phyloP scores from a whole-genome alignment of 2,329 filamentous ascomycete species.

The Corynespora cassiicola region DNA sequence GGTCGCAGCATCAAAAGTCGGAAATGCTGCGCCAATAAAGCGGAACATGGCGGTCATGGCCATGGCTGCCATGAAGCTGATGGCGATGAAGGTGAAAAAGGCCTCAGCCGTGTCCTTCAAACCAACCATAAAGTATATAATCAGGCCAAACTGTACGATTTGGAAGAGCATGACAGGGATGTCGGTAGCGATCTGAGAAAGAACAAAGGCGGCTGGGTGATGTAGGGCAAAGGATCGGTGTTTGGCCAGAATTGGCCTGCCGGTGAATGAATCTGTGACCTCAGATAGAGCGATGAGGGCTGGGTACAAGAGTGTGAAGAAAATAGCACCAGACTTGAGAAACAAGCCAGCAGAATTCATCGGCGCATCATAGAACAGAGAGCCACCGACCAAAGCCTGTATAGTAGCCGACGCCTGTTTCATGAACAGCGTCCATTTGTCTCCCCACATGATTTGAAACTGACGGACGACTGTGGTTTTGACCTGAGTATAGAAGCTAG shows the following conservation, averaged over 20 bases:
- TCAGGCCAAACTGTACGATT: constrained; percentile 42
- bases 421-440: constrained; percentile 66
- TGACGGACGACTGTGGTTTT: constrained; percentile 63
- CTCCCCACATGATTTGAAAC: constrained; percentile 68
- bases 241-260: constrained; percentile 82
- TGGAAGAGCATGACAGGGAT: constrained; percentile 51
- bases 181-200: constrained; percentile 63
- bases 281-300: constrained; percentile 67
- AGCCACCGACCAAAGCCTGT: too few species aligned
- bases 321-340: constrained; percentile 66
- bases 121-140: constrained; percentile 51
- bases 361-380: constrained; percentile 69
- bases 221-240: constrained; percentile 84
- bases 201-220: constrained; percentile 67
- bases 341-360: constrained; percentile 64
- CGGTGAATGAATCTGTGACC: constrained; percentile 62
- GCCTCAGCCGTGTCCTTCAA: constrained; percentile 41
- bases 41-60: constrained; percentile 44
- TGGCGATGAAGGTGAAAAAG: constrained; percentile 50
- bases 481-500: constrained; percentile 48
- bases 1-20: constrained; percentile 59
- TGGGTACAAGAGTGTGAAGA: constrained; percentile 68
- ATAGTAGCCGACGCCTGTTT: constrained; percentile 64
- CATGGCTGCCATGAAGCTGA: constrained; percentile 40
- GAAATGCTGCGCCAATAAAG: constrained; percentile 64